Conservation (phyloP, 352 stramenopile species). For the Globisporangium viniferum region DNA sequence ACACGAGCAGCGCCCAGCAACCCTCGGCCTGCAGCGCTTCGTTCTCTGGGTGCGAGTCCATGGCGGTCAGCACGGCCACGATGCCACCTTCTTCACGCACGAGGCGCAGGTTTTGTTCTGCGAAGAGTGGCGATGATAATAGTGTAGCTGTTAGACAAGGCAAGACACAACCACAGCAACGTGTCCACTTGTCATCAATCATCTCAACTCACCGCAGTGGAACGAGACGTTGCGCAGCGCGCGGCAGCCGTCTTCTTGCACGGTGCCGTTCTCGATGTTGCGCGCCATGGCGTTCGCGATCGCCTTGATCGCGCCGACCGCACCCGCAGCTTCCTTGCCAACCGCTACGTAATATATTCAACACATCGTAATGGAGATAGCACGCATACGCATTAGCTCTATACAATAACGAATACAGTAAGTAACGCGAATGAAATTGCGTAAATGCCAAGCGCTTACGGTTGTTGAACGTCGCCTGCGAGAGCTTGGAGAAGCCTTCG, state of each 20-base stretch:
- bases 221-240: slow-evolving; percentile 75
- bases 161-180: background rate
- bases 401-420: background rate
- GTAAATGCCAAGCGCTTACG: slow-evolving; percentile 24
- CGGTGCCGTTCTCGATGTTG: slow-evolving; percentile 54
- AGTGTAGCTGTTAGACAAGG: background rate
- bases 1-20: slow-evolving; percentile 75
- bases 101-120: slow-evolving; percentile 53
- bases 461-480: slow-evolving; percentile 78
- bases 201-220: slow-evolving; percentile 38
- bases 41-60: slow-evolving; percentile 62
- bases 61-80: slow-evolving; percentile 51
- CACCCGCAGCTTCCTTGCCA: slow-evolving; percentile 61
- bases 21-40: slow-evolving; percentile 68
- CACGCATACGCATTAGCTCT: background rate
- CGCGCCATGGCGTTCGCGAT: slow-evolving; percentile 68
- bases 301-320: slow-evolving; percentile 45
- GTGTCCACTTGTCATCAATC: no score
- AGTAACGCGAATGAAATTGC: background rate
- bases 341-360: slow-evolving; percentile 29
- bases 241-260: slow-evolving; percentile 73
- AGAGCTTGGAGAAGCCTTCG: slow-evolving; percentile 71
- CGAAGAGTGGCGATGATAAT: background rate
- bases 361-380: no score
- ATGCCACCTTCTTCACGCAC: slow-evolving; percentile 63